Conservation (phyloP, 495 filamentous ascomycete genomes). For the Penicillium riverlandense region DNA sequence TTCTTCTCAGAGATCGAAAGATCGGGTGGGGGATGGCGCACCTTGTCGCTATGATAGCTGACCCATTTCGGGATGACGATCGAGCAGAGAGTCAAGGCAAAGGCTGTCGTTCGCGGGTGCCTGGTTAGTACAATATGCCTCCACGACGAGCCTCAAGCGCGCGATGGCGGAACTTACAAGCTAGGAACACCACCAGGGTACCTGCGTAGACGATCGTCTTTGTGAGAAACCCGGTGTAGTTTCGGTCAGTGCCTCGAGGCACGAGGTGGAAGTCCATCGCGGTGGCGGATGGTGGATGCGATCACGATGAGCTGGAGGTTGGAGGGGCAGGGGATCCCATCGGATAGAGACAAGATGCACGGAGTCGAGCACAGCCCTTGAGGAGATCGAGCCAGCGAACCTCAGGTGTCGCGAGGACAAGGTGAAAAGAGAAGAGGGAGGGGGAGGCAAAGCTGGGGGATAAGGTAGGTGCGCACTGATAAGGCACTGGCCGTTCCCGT, state of each 20-base stretch:
- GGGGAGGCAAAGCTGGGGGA: background rate
- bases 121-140: too few species aligned
- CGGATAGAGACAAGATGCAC: too few species aligned
- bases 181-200: slow-evolving; percentile 51
- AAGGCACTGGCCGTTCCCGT: too few species aligned
- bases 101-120: slow-evolving; percentile 45
- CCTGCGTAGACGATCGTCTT: slow-evolving; percentile 51
- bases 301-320: slow-evolving; percentile 7
- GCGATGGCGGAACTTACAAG: slow-evolving; percentile 38
- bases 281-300: background rate
- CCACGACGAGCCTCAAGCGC: too few species aligned
- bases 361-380: too few species aligned
- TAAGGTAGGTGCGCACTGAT: slow-evolving; percentile 1
- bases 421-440: background rate
- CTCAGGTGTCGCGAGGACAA: background rate
- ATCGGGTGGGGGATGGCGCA: slow-evolving; percentile 16
- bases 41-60: slow-evolving; percentile 57
- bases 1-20: background rate
- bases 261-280: slow-evolving; percentile 39
- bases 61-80: slow-evolving; percentile 78
- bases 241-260: slow-evolving; percentile 34
- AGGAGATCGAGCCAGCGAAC: too few species aligned
- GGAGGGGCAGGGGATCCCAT: background rate
- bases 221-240: slow-evolving; percentile 41
- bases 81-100: slow-evolving; percentile 65